These are phyloP conservation scores for Carex parvula DNA, from an alignment of 176 grass and related monocot species.

Conservation along the genomic window DNA sequence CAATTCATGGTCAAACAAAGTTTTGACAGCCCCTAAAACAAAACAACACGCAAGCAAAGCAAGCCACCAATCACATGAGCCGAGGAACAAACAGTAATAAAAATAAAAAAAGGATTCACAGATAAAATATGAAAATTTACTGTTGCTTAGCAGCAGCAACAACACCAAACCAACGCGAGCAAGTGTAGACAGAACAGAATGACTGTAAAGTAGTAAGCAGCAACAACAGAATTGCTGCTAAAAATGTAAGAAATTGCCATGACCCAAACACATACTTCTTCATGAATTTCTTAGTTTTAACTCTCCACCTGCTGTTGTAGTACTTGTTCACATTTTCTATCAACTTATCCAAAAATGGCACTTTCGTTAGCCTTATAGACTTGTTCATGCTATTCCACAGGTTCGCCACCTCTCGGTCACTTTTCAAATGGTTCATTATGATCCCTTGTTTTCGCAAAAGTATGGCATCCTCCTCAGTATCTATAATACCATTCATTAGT, in stretches of 20 bases:
- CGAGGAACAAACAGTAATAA: neutral
- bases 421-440: conserved; percentile 81
- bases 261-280: conserved; percentile 78
- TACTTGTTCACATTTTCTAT: conserved; percentile 73
- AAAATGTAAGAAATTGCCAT: conserved; percentile 83
- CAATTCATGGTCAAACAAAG: neutral
- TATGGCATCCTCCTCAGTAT: conserved; percentile 69
- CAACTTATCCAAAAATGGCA: conserved; percentile 46
- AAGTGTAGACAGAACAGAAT: conserved; percentile 83
- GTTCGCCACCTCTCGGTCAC: conserved; percentile 52
- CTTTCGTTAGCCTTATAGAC: conserved; percentile 64
- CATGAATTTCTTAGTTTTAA: conserved; percentile 72
- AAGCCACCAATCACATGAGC: neutral
- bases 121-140: neutral
- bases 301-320: conserved; percentile 60
- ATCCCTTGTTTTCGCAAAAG: conserved; percentile 49
- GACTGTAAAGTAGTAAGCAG: conserved; percentile 74
- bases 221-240: conserved; percentile 67
- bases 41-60: conserved; percentile 9
- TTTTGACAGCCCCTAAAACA: neutral
- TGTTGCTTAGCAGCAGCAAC: conserved; percentile 30
- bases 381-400: conserved; percentile 77
- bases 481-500: conserved; percentile 90
- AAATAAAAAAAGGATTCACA: neutral
- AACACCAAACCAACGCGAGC: conserved; percentile 68